These are phyloP conservation scores for Nitzschia putrida DNA, from an alignment of 108 stramenopile species.

Conservation along the genomic window DNA sequence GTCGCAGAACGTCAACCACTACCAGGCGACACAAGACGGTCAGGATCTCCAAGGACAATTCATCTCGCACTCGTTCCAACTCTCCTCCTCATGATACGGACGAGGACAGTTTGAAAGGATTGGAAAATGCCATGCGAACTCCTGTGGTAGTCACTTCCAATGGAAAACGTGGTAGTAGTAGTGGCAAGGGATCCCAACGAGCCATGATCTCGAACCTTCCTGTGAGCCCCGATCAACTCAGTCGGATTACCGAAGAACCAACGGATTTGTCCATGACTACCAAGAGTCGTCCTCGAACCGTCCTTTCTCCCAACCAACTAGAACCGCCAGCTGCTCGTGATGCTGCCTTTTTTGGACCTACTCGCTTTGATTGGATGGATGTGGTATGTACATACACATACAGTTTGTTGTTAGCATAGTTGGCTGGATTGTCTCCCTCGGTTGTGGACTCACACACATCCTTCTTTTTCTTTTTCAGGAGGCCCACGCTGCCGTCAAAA, in stretches of 20 bases:
- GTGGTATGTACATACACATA: conserved; percentile 56
- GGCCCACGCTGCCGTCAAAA: conserved; percentile 69
- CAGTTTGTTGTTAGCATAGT: not conserved
- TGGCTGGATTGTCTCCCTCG: no score
- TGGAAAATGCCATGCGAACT: no score
- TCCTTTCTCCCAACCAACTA: not conserved
- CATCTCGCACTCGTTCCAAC: not conserved
- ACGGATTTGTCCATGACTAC: conserved; percentile 17
- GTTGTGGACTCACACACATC: not conserved
- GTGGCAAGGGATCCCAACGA: not conserved
- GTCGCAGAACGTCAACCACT: not conserved
- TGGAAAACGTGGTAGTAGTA: not conserved
- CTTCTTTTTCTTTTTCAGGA: conserved; percentile 41
- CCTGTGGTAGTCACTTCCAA: not conserved
- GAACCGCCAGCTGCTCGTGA: conserved; percentile 57
- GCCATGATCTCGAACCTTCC: not conserved
- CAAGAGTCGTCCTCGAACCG: not conserved
- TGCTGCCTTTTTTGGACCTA: conserved; percentile 72
- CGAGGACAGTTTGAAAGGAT: not conserved
- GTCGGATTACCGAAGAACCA: conserved; percentile 23
- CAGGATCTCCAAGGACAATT: not conserved
- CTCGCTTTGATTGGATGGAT: conserved; percentile 90
- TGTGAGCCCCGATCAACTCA: conserved; percentile 2
- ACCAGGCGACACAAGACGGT: not conserved
- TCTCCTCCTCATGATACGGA: not conserved